Evolutionary conservation across 768 basidiomycete species (phyloP).

Genomic region (Brasilioporus rufonigricans): DNA sequence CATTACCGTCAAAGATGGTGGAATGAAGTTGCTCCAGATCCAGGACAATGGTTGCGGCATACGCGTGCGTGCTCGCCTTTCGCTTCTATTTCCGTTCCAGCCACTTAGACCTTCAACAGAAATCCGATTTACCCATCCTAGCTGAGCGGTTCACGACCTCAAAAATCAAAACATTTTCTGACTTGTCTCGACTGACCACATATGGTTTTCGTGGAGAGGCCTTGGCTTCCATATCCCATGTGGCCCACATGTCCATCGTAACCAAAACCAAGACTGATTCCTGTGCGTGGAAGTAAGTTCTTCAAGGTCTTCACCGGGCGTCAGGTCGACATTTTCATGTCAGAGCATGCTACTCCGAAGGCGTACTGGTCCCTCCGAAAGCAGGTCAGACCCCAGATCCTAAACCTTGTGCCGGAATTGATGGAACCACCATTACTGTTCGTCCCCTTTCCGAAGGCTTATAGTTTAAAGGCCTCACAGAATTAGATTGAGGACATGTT

Average conservation of each 20-base stretch:
- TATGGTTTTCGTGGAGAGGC: conserved; percentile 99
- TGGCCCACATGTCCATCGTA: conserved; percentile 60
- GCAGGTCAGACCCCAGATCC: conserved; percentile 72
- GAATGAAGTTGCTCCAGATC: conserved; percentile 91
- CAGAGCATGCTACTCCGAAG: conserved; percentile 84
- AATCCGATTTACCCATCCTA: conserved; percentile 83
- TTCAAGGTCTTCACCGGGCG: not conserved
- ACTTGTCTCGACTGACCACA: conserved; percentile 78
- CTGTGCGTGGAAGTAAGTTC: conserved; percentile 90
- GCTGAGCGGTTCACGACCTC: conserved; percentile 96
- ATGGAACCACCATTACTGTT: conserved; percentile 88
- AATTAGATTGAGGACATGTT: conserved; percentile 91
- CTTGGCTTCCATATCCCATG: conserved; percentile 79
- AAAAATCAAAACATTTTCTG: conserved; percentile 83
- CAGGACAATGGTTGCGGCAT: conserved; percentile 98
- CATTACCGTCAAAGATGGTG: conserved; percentile 91
- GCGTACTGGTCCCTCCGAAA: conserved; percentile 66
- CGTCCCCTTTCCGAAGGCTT: conserved; percentile 19
- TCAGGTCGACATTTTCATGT: conserved; percentile 5
- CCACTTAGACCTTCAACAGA: conserved; percentile 42
- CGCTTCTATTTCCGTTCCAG: not conserved
- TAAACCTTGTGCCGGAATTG: conserved; percentile 89
- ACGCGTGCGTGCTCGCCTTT: conserved; percentile 51
- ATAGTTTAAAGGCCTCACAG: not conserved
- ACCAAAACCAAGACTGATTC: conserved; percentile 82